These are phyloP conservation scores for Diaporthe ilicicola DNA, from an alignment of 2,329 filamentous ascomycete genomes.

Conservation along the genomic window DNA sequence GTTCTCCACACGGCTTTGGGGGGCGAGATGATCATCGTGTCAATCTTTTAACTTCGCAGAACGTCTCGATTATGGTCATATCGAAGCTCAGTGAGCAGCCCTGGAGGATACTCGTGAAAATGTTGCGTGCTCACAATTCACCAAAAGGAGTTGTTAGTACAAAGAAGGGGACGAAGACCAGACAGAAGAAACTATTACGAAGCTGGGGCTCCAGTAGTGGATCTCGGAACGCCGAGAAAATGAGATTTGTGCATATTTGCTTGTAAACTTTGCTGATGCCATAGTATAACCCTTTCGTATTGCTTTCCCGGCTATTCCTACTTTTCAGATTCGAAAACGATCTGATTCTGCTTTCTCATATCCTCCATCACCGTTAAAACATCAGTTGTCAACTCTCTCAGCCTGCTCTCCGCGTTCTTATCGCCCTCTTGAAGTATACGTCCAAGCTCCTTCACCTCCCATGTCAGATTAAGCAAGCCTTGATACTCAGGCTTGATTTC, in stretches of 20 bases:
- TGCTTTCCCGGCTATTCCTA: not conserved
- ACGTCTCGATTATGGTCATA: no score
- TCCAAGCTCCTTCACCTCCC: slow-evolving; percentile 30
- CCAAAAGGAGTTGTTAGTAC: no score
- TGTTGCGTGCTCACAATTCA: no score
- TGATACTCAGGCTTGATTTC: slow-evolving; percentile 28
- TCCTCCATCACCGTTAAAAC: slow-evolving; percentile 31
- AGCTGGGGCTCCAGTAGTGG: no score
- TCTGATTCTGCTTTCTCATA: slow-evolving; percentile 31
- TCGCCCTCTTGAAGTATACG: slow-evolving; percentile 23
- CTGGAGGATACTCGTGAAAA: no score
- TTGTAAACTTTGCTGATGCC: not conserved
- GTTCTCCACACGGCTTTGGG: no score
- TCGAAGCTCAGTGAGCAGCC: no score
- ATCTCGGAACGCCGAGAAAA: no score
- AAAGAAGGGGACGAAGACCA: no score
- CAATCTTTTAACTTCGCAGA: no score
- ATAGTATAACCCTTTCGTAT: not conserved
- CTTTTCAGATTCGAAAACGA: slow-evolving; percentile 28
- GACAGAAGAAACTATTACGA: no score
- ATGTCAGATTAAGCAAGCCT: slow-evolving; percentile 30
- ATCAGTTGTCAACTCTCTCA: slow-evolving; percentile 27
- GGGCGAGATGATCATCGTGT: no score
- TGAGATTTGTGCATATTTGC: not conserved
- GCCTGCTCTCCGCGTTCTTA: slow-evolving; percentile 15